Conservation (phyloP, 208 protist species). For the Herpetomonas tarakana region DNA sequence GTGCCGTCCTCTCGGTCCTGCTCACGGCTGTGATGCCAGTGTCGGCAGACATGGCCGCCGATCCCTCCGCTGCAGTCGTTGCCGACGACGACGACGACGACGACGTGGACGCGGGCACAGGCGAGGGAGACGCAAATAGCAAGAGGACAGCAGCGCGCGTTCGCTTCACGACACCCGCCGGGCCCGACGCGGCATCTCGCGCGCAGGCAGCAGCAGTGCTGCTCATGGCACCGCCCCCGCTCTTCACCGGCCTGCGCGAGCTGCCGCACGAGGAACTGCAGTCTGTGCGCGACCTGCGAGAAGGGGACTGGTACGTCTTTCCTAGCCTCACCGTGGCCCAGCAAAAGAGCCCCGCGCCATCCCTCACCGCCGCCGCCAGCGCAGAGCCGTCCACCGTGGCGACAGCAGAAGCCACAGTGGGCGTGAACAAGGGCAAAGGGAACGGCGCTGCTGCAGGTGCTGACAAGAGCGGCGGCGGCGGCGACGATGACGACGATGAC, state of each 20-base stretch:
- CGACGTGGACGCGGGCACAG: not conserved
- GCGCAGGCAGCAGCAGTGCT: conserved; percentile 6
- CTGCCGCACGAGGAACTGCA: conserved; percentile 46
- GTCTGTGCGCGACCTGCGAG: conserved; percentile 31
- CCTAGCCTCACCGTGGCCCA: conserved; percentile 51
- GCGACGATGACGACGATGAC: conserved; percentile 17
- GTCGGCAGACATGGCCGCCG: not conserved
- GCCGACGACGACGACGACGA: not conserved
- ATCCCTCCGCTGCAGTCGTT: not conserved
- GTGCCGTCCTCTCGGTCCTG: conserved; percentile 25
- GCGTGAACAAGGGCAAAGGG: conserved; percentile 4
- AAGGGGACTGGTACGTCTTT: conserved; percentile 74
- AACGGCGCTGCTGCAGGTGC: not conserved
- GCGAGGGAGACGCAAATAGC: not conserved
- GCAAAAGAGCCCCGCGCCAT: conserved; percentile 14
- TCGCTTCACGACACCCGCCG: not conserved
- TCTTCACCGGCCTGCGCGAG: conserved; percentile 69
- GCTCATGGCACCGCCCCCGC: conserved; percentile 31
- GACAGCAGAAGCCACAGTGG: conserved; percentile 16
- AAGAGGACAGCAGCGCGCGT: not conserved
- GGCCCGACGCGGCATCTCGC: not conserved
- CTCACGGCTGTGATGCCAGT: conserved; percentile 8
- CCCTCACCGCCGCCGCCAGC: not conserved
- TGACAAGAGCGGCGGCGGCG: conserved; percentile 8
- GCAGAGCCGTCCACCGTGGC: conserved; percentile 10